A percentile compares a stretch with the other conserved stretches of the same genome.
These are phyloP conservation scores for Melanomma pulvis-pyrius DNA, from an alignment of 495 filamentous ascomycete species.

Conservation along the genomic window DNA sequence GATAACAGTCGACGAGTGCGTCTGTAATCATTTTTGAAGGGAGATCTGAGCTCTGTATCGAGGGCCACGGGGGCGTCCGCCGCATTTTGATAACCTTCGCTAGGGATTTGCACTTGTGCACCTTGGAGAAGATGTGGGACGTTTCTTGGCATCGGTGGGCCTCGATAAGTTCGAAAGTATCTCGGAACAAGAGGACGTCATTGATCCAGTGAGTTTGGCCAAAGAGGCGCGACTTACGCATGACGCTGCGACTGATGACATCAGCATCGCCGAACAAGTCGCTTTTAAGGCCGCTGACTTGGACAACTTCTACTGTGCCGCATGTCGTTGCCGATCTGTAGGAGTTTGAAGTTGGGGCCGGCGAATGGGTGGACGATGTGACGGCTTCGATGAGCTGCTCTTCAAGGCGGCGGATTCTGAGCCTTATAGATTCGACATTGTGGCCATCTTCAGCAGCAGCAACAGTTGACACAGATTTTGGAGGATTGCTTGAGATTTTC, in stretches of 20 bases:
- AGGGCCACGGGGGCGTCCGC: slow-evolving; percentile 50
- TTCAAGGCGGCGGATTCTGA: slow-evolving; percentile 52
- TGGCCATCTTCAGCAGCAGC: no score
- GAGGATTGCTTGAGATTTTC: no score
- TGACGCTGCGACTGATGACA: slow-evolving; percentile 47
- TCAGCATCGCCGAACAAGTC: slow-evolving; percentile 31
- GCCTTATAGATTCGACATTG: slow-evolving; percentile 49
- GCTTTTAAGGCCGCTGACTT: slow-evolving; percentile 42
- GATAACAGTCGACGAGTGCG: slow-evolving; percentile 55
- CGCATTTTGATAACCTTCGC: slow-evolving; percentile 52
- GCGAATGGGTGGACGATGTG: no score
- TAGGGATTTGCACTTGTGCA: slow-evolving; percentile 54
- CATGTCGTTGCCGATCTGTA: neutral
- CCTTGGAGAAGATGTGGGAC: slow-evolving; percentile 40
- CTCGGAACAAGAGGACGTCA: slow-evolving; percentile 44
- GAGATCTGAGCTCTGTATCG: slow-evolving; percentile 42
- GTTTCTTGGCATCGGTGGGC: slow-evolving; percentile 47
- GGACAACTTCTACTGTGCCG: slow-evolving; percentile 22
- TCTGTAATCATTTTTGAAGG: slow-evolving; percentile 54
- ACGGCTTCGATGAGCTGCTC: slow-evolving; percentile 49
- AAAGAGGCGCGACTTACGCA: slow-evolving; percentile 58
- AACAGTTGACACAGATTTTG: no score
- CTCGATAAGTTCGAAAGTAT: slow-evolving; percentile 48
- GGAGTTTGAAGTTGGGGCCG: slow-evolving; percentile 8
- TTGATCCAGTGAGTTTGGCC: slow-evolving; percentile 62